phyloP scores from a whole-genome alignment of 768 basidiomycete species.

The Macrolepiota dolichaula region DNA sequence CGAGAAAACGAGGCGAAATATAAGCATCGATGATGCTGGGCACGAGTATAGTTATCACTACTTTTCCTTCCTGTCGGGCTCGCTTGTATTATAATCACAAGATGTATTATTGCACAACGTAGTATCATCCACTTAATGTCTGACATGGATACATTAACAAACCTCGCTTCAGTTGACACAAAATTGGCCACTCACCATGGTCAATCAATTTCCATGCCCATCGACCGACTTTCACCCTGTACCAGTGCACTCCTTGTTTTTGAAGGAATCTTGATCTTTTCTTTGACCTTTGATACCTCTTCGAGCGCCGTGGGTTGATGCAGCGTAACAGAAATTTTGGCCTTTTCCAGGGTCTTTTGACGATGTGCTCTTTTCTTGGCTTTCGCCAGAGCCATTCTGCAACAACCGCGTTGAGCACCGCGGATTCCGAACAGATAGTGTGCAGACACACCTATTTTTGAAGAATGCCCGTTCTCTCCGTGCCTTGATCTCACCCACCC shows the following conservation, averaged over 20 bases:
- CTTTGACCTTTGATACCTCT: conserved; percentile 33
- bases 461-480: conserved; percentile 93
- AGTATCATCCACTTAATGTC: conserved; percentile 17
- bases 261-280: conserved; percentile 73
- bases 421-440: background rate
- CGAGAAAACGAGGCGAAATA: conserved; percentile 92
- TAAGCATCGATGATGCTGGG: conserved; percentile 59
- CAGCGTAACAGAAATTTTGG: conserved; percentile 58
- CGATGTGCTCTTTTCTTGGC: conserved; percentile 77
- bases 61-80: background rate
- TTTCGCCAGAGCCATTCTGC: conserved; percentile 80
- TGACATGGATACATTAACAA: background rate
- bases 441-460: conserved; percentile 70
- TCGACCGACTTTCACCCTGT: conserved; percentile 78
- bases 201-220: conserved; percentile 90
- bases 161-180: background rate
- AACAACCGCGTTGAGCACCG: background rate
- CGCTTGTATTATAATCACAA: conserved; percentile 10
- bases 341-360: conserved; percentile 57
- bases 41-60: background rate
- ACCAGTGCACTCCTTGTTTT: conserved; percentile 73
- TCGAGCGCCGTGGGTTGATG: conserved; percentile 57
- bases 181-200: background rate
- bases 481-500: conserved; percentile 87
- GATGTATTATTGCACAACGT: conserved; percentile 13